A percentile compares a stretch with the other conserved stretches of the same genome.
These are phyloP conservation scores for Aspergillus tanneri DNA, from an alignment of 2,329 filamentous ascomycete genomes.

Conservation along the genomic window DNA sequence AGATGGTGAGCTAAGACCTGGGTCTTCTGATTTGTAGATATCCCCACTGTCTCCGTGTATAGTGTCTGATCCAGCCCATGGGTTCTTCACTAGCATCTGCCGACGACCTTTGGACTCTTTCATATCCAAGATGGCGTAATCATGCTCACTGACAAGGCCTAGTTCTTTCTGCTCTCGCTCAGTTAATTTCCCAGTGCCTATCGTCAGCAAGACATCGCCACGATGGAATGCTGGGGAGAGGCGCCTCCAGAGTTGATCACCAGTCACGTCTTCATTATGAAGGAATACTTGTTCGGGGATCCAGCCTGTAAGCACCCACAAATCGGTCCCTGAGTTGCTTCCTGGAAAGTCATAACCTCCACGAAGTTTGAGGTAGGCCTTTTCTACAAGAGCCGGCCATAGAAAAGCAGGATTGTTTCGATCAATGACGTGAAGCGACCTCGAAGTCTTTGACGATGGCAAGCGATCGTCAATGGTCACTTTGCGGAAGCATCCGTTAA, in stretches of 20 bases:
- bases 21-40: conserved; percentile 7
- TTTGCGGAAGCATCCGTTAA: conserved; percentile 88
- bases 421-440: conserved; percentile 84
- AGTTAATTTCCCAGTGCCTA: conserved; percentile 83
- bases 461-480: conserved; percentile 88
- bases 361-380: conserved; percentile 91
- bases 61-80: conserved; percentile 74
- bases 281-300: conserved; percentile 94
- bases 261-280: conserved; percentile 78
- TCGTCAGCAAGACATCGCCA: conserved; percentile 80
- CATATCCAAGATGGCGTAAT: conserved; percentile 87
- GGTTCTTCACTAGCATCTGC: conserved; percentile 85
- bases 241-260: conserved; percentile 73
- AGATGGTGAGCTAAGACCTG: conserved; percentile 22
- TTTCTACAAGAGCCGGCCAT: conserved; percentile 92
- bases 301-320: conserved; percentile 93
- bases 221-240: conserved; percentile 71
- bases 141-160: conserved; percentile 84
- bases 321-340: conserved; percentile 92
- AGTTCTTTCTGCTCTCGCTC: conserved; percentile 73
- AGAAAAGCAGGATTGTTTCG: conserved; percentile 75
- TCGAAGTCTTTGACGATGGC: conserved; percentile 69
- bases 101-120: conserved; percentile 62
- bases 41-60: conserved; percentile 31
- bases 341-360: conserved; percentile 97